A percentile compares a stretch with the other conserved stretches of the same genome.
Evolutionary conservation across 306 rosid species (phyloP).

Genomic region (Gastrolobium bilobum): DNA sequence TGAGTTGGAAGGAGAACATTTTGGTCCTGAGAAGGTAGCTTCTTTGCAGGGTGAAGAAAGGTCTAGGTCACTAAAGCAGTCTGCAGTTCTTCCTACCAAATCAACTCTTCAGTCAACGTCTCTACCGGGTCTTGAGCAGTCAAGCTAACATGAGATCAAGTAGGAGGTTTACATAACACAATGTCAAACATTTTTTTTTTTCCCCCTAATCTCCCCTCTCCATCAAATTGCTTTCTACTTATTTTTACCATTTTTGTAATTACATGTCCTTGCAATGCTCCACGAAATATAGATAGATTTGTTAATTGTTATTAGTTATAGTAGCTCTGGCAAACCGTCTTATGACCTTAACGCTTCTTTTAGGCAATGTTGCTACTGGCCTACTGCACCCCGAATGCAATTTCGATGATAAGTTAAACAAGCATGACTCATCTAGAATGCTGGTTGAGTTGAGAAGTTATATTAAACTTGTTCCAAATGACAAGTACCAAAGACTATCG

Average conservation of each 20-base stretch:
- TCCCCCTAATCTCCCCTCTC: conserved; percentile 6
- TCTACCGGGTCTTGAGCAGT: conserved; percentile 78
- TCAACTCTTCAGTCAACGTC: conserved; percentile 70
- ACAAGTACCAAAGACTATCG: not conserved
- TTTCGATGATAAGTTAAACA: not conserved
- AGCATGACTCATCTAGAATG: not conserved
- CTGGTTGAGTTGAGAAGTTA: not conserved
- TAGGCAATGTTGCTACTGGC: not conserved
- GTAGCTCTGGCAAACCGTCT: conserved; percentile 51
- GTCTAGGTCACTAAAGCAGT: conserved; percentile 69
- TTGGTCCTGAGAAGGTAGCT: conserved; percentile 65
- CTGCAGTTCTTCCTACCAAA: conserved; percentile 64
- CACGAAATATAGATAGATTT: conserved; percentile 66
- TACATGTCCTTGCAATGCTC: conserved; percentile 60
- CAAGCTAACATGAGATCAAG: conserved; percentile 73
- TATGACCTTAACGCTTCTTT: not conserved
- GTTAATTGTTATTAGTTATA: conserved; percentile 45
- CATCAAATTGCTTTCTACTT: conserved; percentile 48
- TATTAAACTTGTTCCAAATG: not conserved
- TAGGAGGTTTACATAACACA: conserved; percentile 54
- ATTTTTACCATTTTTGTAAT: conserved; percentile 74
- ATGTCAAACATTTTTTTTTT: conserved; percentile 49
- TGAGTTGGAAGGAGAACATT: conserved; percentile 70
- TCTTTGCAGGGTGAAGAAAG: conserved; percentile 78
- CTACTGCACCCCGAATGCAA: not conserved